These are phyloP conservation scores for Colletotrichum agaves DNA, from an alignment of 2,329 filamentous ascomycete species.

Conservation along the genomic window DNA sequence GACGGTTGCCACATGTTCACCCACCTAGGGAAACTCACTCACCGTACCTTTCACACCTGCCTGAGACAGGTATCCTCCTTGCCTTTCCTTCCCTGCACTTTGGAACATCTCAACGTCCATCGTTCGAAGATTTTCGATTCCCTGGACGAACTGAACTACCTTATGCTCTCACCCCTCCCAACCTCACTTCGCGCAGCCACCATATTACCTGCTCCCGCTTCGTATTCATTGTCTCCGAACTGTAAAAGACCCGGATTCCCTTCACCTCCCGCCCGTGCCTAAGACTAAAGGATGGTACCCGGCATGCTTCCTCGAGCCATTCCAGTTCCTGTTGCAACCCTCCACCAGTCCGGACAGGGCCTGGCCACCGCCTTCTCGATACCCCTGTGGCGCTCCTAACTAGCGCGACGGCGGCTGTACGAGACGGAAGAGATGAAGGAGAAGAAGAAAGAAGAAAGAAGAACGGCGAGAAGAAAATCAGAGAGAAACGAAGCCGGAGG, in stretches of 20 bases:
- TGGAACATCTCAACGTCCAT: too few species aligned
- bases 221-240: conserved; percentile 18
- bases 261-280: not conserved
- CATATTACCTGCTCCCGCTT: not conserved
- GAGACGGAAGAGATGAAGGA: not conserved
- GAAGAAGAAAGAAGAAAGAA: conserved; percentile 21
- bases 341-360: conserved; percentile 9
- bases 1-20: not conserved
- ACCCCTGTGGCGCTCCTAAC: conserved; percentile 34
- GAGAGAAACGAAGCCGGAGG: conserved; percentile 8
- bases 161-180: too few species aligned
- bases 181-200: not conserved
- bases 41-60: too few species aligned
- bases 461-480: conserved; percentile 32
- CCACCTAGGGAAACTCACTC: not conserved
- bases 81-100: too few species aligned
- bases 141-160: not conserved
- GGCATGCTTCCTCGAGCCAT: conserved; percentile 13
- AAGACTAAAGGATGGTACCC: not conserved
- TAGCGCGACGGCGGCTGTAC: conserved; percentile 27
- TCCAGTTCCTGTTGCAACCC: conserved; percentile 27
- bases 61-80: too few species aligned
- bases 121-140: too few species aligned
- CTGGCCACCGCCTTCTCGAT: conserved; percentile 32
- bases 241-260: too few species aligned